Conservation (phyloP, 2,329 filamentous ascomycete genomes). For the Onygenales sp. region DNA sequence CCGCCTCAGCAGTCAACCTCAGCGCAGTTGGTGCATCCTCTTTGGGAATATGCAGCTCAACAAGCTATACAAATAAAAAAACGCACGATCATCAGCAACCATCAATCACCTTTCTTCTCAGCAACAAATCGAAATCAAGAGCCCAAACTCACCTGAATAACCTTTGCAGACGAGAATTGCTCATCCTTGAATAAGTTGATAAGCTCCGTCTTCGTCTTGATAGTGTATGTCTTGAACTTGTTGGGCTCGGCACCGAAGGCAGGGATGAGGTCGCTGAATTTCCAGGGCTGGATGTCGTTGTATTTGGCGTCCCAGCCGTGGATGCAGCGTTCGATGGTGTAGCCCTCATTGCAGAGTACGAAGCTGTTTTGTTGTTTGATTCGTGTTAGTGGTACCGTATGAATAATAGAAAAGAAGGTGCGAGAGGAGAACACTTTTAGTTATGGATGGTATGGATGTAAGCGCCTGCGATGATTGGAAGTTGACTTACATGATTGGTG, state of each 20-base stretch:
- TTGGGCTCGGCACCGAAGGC: slow-evolving; percentile 55
- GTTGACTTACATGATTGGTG: slow-evolving; percentile 57
- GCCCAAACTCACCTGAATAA: slow-evolving; percentile 24
- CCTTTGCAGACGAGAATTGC: slow-evolving; percentile 47
- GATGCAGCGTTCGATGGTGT: slow-evolving; percentile 76
- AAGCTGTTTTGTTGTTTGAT: slow-evolving; percentile 35
- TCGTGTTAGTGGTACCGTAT: background rate
- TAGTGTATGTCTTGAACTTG: slow-evolving; percentile 49
- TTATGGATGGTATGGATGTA: background rate
- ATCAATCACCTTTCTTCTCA: too few relatives aligned
- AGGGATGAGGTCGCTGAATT: slow-evolving; percentile 56
- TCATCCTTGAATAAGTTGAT: slow-evolving; percentile 53
- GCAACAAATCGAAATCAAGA: background rate
- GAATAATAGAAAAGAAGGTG: too few relatives aligned
- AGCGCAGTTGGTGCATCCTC: slow-evolving; percentile 64
- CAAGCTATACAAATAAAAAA: slow-evolving; percentile 49
- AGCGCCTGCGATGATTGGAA: background rate
- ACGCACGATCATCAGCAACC: background rate
- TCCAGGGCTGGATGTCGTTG: slow-evolving; percentile 69
- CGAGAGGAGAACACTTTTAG: too few relatives aligned
- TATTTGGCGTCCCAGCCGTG: slow-evolving; percentile 68
- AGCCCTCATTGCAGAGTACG: slow-evolving; percentile 74
- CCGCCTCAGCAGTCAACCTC: slow-evolving; percentile 57
- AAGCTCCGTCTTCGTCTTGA: slow-evolving; percentile 59
- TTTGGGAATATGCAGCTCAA: slow-evolving; percentile 69